These are phyloP conservation scores for Taiozyma onychis DNA, from an alignment of 1,139 yeast genomes.

Conservation along the genomic window DNA sequence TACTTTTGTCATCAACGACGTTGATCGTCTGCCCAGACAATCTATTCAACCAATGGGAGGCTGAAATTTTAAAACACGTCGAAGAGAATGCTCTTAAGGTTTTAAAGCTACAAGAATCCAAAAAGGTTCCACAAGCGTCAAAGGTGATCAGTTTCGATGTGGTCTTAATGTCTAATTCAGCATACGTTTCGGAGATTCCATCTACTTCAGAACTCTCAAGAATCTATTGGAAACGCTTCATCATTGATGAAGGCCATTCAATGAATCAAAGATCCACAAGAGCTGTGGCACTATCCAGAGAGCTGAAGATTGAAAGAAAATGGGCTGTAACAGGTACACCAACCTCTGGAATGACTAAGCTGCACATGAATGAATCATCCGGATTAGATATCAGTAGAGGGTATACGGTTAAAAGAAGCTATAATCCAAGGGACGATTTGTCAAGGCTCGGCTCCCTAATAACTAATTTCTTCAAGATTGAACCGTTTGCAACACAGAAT, in stretches of 20 bases:
- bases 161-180: conserved; percentile 44
- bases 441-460: conserved; percentile 47
- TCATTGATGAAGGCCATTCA: conserved; percentile 73
- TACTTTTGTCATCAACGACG: conserved; percentile 47
- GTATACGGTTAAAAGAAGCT: conserved; percentile 31
- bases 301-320: conserved; percentile 49
- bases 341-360: conserved; percentile 58
- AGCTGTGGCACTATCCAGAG: conserved; percentile 42
- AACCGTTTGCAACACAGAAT: conserved; percentile 48
- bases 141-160: conserved; percentile 43
- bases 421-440: conserved; percentile 47
- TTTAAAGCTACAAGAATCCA: conserved; percentile 20
- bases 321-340: conserved; percentile 81
- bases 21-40: conserved; percentile 63
- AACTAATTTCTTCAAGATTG: conserved; percentile 48
- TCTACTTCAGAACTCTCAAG: conserved; percentile 30
- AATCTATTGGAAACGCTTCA: conserved; percentile 61
- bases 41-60: conserved; percentile 58
- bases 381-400: conserved; percentile 17
- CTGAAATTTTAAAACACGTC: conserved; percentile 53
- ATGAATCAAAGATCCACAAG: conserved; percentile 46
- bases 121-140: conserved; percentile 25
- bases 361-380: conserved; percentile 44
- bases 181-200: conserved; percentile 35
- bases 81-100: conserved; percentile 33